phyloP scores from a whole-genome alignment of 2,329 filamentous ascomycete genomes.

The Botrytis medusae region DNA sequence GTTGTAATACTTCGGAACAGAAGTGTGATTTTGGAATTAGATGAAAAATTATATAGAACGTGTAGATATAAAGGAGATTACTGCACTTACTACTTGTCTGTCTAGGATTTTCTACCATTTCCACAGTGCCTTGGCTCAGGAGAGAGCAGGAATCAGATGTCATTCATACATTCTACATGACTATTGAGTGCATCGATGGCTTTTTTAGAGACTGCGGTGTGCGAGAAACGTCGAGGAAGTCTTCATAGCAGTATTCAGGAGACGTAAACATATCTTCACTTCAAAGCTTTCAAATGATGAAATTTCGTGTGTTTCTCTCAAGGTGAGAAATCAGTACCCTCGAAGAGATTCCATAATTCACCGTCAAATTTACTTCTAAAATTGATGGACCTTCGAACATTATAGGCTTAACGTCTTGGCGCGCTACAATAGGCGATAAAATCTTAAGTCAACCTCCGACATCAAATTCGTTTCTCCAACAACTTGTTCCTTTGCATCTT shows the following conservation, averaged over 20 bases:
- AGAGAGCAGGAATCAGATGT: not conserved
- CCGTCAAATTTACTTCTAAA: not conserved
- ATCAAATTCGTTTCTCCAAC: not conserved
- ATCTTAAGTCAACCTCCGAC: not conserved
- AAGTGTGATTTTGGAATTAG: not conserved
- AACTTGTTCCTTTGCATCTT: not conserved
- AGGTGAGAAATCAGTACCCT: no score
- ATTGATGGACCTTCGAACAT: not conserved
- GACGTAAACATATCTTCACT: not conserved
- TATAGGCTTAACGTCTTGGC: not conserved
- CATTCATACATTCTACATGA: not conserved
- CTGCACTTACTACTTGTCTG: not conserved
- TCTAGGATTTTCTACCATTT: no score
- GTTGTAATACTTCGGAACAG: constrained; percentile 2
- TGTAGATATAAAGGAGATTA: not conserved
- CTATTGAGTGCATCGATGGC: not conserved
- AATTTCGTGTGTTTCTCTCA: not conserved
- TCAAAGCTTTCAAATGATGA: not conserved
- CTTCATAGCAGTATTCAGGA: not conserved
- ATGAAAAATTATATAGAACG: not conserved
- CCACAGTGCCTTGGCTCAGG: not conserved
- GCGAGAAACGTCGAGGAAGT: not conserved
- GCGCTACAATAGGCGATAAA: not conserved
- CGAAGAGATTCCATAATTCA: not conserved
- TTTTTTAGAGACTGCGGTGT: not conserved